Evolutionary conservation across 495 filamentous ascomycete genomes (phyloP).

Genomic region (Aspergillus incahuasiensis): DNA sequence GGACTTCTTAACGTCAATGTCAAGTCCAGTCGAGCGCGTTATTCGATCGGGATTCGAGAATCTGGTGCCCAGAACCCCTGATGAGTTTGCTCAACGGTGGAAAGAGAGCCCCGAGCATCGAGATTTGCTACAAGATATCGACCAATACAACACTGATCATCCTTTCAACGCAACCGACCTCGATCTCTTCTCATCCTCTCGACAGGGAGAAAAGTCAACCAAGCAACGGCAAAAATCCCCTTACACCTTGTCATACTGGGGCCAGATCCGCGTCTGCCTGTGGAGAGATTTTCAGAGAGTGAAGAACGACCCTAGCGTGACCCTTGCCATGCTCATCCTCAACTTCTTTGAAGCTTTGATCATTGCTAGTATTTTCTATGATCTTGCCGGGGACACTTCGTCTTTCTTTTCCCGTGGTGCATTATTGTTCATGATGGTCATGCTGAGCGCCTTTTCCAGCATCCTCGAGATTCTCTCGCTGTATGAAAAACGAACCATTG

Average conservation of each 20-base stretch:
- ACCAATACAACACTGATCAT: conserved; percentile 43
- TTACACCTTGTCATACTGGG: conserved; percentile 42
- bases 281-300: conserved; percentile 54
- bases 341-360: conserved; percentile 80
- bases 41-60: conserved; percentile 60
- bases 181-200: conserved; percentile 35
- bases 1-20: conserved; percentile 75
- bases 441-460: background rate
- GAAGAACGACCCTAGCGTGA: conserved; percentile 69
- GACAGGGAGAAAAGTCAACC: conserved; percentile 42
- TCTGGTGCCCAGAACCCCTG: conserved; percentile 61
- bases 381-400: conserved; percentile 57
- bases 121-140: conserved; percentile 48
- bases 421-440: conserved; percentile 80
- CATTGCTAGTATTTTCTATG: conserved; percentile 84
- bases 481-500: conserved; percentile 60
- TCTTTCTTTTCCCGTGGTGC: conserved; percentile 82
- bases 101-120: conserved; percentile 46
- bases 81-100: conserved; percentile 66
- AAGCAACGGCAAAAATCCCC: conserved; percentile 38
- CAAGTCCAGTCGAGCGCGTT: conserved; percentile 59
- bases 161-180: conserved; percentile 37
- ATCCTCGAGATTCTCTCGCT: conserved; percentile 51
- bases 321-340: conserved; percentile 67
- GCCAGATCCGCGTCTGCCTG: conserved; percentile 48